Conservation (phyloP, 192 early-diverging fungal genomes). For the Diversispora epigaea region DNA sequence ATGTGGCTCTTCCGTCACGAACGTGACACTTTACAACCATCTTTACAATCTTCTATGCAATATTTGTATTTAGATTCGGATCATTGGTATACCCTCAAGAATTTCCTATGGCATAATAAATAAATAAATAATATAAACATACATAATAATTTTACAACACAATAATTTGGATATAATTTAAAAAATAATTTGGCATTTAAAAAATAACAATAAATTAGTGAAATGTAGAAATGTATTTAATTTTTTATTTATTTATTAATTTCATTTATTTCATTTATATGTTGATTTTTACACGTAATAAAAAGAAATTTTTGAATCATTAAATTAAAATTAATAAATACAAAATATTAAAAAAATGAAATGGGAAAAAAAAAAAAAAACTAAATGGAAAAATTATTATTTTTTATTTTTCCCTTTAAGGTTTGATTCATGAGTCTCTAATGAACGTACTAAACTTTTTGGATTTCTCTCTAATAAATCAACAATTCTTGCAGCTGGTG, state of each 20-base stretch:
- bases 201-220: too few relatives aligned
- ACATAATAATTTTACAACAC: background rate
- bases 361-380: too few relatives aligned
- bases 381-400: too few relatives aligned
- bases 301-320: too few relatives aligned
- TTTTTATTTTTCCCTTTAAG: background rate
- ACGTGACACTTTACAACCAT: constrained; percentile 82
- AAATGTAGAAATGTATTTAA: too few relatives aligned
- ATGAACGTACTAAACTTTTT: constrained; percentile 39
- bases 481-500: constrained; percentile 45
- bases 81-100: constrained; percentile 71
- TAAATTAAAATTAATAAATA: too few relatives aligned
- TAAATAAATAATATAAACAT: background rate
- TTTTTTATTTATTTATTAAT: too few relatives aligned
- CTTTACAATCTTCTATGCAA: constrained; percentile 91
- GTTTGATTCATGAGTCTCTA: constrained; percentile 39
- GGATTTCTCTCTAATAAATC: constrained; percentile 44
- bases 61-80: constrained; percentile 92
- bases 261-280: too few relatives aligned
- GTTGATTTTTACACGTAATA: too few relatives aligned
- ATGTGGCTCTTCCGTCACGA: constrained; percentile 95
- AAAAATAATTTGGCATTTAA: too few relatives aligned
- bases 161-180: too few relatives aligned
- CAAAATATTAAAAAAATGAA: too few relatives aligned
- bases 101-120: constrained; percentile 84